These are phyloP conservation scores for Cylindricascospora bacillispora DNA, from an alignment of 1,139 yeast genomes.

Conservation along the genomic window DNA sequence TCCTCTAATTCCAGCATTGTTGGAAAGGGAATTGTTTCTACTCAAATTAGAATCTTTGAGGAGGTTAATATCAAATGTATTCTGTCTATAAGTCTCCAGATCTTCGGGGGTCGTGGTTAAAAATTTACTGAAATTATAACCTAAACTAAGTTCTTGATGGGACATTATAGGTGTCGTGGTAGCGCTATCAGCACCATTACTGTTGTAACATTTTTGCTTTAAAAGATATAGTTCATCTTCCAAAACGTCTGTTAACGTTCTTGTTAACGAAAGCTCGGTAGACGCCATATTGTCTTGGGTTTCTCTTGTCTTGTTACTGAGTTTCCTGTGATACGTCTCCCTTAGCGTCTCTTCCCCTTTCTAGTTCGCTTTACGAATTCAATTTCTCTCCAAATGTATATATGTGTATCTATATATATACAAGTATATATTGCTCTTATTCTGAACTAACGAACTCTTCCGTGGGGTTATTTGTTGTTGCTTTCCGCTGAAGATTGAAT, in stretches of 20 bases:
- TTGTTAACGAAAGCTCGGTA: slow-evolving; percentile 20
- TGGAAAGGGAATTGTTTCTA: slow-evolving; percentile 1
- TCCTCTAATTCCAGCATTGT: slow-evolving; percentile 2
- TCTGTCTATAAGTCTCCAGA: neutral
- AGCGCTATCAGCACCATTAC: neutral
- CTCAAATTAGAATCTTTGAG: too few relatives aligned
- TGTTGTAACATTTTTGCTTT: slow-evolving; percentile 7
- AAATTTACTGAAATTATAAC: neutral
- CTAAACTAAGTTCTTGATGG: too few relatives aligned
- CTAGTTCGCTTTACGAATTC: too few relatives aligned
- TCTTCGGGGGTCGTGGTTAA: neutral
- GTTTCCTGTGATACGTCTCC: too few relatives aligned
- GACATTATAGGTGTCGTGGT: slow-evolving; percentile 1
- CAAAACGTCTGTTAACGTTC: slow-evolving; percentile 46
- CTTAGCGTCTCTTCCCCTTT: too few relatives aligned
- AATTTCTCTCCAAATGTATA: too few relatives aligned
- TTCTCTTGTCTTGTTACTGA: neutral
- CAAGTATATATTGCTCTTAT: too few relatives aligned
- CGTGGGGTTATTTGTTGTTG: too few relatives aligned
- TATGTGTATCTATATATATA: too few relatives aligned
- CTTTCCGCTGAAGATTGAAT: too few relatives aligned
- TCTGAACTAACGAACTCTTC: too few relatives aligned
- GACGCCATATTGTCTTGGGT: slow-evolving; percentile 13
- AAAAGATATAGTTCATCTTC: slow-evolving; percentile 54
- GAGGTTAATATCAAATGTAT: neutral